phyloP scores from a whole-genome alignment of 106 monocot genomes.

The Narthecium ossifragum region DNA sequence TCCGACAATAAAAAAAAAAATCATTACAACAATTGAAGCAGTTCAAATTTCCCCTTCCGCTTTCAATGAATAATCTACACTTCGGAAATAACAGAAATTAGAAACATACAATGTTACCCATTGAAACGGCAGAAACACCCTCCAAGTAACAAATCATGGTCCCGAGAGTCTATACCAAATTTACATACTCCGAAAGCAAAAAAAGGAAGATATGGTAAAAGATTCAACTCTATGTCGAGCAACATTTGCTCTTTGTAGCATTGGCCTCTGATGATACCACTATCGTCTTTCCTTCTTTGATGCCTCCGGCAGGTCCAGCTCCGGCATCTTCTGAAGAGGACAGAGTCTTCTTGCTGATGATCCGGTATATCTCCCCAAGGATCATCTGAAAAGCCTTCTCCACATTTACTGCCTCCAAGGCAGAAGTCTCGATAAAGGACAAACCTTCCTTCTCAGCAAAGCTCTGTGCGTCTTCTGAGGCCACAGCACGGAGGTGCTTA shows the following conservation, averaged over 20 bases:
- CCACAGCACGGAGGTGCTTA: conserved; percentile 39
- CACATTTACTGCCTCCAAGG: conserved; percentile 39
- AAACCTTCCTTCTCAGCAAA: conserved; percentile 45
- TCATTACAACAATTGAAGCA: no score
- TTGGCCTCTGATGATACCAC: conserved; percentile 13
- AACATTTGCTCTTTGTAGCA: conserved; percentile 25
- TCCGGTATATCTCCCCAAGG: conserved; percentile 37
- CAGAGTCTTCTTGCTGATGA: conserved; percentile 43
- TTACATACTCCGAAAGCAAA: no score
- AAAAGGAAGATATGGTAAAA: no score
- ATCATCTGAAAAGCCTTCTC: conserved; percentile 39
- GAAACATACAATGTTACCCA: no score
- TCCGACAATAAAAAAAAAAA: no score
- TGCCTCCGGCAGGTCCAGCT: conserved; percentile 1
- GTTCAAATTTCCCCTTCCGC: no score
- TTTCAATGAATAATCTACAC: no score
- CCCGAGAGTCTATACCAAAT: no score
- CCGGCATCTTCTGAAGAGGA: conserved; percentile 15
- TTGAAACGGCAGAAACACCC: no score
- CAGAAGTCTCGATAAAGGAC: conserved; percentile 43
- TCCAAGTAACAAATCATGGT: no score
- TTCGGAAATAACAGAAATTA: no score
- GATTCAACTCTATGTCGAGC: conserved; percentile 20
- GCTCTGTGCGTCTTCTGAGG: conserved; percentile 37
- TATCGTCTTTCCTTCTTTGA: conserved; percentile 45